Base-by-base conservation (phyloP, 129 eudicot species). In the Centella asiatica region DNA sequence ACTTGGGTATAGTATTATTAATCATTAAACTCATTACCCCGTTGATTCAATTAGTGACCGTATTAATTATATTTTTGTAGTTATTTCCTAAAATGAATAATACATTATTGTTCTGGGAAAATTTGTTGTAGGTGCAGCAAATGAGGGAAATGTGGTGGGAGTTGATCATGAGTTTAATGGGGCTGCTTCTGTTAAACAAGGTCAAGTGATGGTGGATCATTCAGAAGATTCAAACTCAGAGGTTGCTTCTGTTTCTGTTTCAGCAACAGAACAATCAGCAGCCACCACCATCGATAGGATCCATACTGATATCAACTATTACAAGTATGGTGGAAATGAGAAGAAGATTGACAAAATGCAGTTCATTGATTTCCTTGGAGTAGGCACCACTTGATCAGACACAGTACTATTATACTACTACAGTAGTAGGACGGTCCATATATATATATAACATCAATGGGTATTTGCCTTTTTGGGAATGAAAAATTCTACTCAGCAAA, bases 281-380 rank as follows among this genome's bases (percentile, higher is more conserved):
- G 80, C 57, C 66, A 67, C 47, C 64, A 51, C 48, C 62, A 68
- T 22, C 6, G 28, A 53, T n/a, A 26, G 18, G 2, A 15, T 2
- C 12, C 44, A 44, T 40, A 67, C 13, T 13, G 2, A 47, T 57
- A 32, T 46, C 47, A 28, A 29, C 32, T 13, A 1, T 19, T 7
- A 31, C 14, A 40, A 25, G 5, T 13, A 46, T 54, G 45, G 34
- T 52, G 58, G 53, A 27, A 44, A 59, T 14, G 59, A 44, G 46
- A 27, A 20, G 4, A 2, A 69, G 10, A 11, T 1, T 6, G 13
- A 37, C 9, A 7, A 18, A 37, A 2, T 65, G 55, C 24, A 50
- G 12, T 80, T 76, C 79, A 72, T 80, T 69, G 78, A 80, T 80
- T 80, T 80, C 59, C 81, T 80, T 68, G 78, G 82, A 44, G 71